A percentile compares a stretch with the other conserved stretches of the same genome.
Evolutionary conservation across 345 rosid genomes (phyloP).

Genomic region (Citrus cavaleriei): DNA sequence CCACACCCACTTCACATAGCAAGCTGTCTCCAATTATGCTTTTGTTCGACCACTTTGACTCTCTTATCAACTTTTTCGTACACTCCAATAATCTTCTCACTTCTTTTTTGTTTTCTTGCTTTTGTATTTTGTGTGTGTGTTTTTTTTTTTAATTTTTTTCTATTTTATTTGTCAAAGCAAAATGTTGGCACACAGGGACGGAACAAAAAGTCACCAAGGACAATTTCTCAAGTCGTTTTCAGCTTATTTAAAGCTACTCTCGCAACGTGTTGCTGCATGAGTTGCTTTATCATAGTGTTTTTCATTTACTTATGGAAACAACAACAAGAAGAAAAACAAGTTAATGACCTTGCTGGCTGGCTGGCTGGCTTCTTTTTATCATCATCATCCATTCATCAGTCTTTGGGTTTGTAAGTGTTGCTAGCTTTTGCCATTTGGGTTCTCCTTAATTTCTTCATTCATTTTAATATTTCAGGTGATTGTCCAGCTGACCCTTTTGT

Average conservation of each 20-base stretch:
- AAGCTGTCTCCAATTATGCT: conserved; percentile 14
- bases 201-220: neutral
- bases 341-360: neutral
- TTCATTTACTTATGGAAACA: neutral
- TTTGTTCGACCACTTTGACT: neutral
- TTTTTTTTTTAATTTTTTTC: conserved; percentile 11
- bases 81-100: neutral
- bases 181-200: neutral
- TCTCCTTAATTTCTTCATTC: neutral
- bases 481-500: neutral
- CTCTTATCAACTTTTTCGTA: neutral
- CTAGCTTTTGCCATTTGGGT: neutral
- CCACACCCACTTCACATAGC: conserved; percentile 14
- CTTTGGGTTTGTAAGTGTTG: neutral
- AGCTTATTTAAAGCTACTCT: conserved; percentile 17
- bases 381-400: neutral
- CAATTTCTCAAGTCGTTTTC: conserved; percentile 11
- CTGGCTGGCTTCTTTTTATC: neutral
- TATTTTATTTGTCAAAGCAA: conserved; percentile 24
- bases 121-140: neutral
- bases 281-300: neutral
- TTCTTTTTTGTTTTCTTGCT: neutral
- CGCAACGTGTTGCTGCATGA: conserved; percentile 7
- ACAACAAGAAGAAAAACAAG: neutral
- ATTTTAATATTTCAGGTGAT: conserved; percentile 2